Evolutionary conservation across 768 basidiomycete species (phyloP).

Genomic region (Lepiota brunneoincarnata): DNA sequence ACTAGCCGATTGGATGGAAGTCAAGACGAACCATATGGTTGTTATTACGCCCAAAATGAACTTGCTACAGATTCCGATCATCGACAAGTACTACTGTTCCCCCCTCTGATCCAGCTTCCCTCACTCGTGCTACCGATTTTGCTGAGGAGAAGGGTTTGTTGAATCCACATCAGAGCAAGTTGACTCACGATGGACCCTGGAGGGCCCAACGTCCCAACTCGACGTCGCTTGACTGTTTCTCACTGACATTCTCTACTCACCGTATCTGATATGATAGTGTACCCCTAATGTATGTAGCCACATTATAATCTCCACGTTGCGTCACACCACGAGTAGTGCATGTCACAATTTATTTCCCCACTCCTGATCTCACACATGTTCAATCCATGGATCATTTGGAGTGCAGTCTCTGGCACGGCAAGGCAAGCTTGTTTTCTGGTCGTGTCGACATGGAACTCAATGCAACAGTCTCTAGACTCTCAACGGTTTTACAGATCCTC

Average conservation of each 20-base stretch:
- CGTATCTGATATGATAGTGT: neutral
- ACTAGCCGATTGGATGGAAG: conserved; percentile 97
- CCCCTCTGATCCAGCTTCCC: conserved; percentile 74
- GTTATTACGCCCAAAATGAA: conserved; percentile 97
- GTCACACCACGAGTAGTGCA: neutral
- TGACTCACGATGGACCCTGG: conserved; percentile 7
- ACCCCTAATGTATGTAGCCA: neutral
- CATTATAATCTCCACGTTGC: conserved; percentile 3
- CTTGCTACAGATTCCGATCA: conserved; percentile 88
- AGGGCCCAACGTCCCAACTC: neutral
- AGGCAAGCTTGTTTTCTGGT: conserved; percentile 34
- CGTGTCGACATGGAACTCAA: neutral
- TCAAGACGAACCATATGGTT: conserved; percentile 93
- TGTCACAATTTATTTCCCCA: conserved; percentile 1
- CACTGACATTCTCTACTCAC: neutral
- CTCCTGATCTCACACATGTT: conserved; percentile 27
- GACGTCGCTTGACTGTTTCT: neutral
- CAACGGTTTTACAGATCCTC: conserved; percentile 77
- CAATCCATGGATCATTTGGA: conserved; percentile 67
- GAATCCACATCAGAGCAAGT: conserved; percentile 46
- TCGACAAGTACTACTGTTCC: conserved; percentile 92
- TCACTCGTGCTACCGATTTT: conserved; percentile 73
- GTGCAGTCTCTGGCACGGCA: conserved; percentile 60
- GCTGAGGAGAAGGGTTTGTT: conserved; percentile 86
- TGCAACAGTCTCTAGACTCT: conserved; percentile 44